Percentiles rank a stretch among this genome's conserved stretches.
Evolutionary conservation across 495 filamentous ascomycete species (phyloP).

Genomic region (Penicillium nucicola): DNA sequence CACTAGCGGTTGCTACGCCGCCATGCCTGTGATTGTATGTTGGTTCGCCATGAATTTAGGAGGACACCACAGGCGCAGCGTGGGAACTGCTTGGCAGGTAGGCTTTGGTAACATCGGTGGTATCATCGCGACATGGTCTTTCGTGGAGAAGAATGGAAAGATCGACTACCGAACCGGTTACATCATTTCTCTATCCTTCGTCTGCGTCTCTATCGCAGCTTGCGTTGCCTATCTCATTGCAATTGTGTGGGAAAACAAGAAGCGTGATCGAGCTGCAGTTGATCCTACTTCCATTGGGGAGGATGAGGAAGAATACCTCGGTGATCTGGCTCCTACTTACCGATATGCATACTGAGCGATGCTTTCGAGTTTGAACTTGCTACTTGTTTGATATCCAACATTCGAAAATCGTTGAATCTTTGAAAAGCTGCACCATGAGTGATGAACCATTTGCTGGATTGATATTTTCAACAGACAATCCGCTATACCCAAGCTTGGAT

Average conservation of each 20-base stretch:
- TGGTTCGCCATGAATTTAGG: conserved; percentile 95
- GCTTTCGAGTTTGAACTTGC: not conserved
- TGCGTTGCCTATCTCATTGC: conserved; percentile 60
- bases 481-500: not conserved
- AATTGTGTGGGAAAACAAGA: conserved; percentile 63
- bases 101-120: conserved; percentile 92
- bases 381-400: not conserved
- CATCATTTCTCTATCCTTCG: conserved; percentile 72
- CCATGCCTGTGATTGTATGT: conserved; percentile 82
- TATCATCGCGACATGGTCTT: conserved; percentile 85
- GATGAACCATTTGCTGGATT: not conserved
- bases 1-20: conserved; percentile 58
- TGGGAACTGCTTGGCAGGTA: conserved; percentile 86
- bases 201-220: conserved; percentile 58
- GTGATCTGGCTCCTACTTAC: conserved; percentile 41
- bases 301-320: conserved; percentile 32
- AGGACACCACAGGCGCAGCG: conserved; percentile 77
- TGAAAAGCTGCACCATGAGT: not conserved
- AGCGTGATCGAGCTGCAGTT: conserved; percentile 41
- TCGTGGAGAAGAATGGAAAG: conserved; percentile 68
- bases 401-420: not conserved
- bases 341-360: conserved; percentile 35
- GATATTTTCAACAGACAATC: not conserved
- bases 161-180: conserved; percentile 68
- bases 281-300: conserved; percentile 18